Evolutionary conservation across 148 eudicot genomes (phyloP).

Genomic region (Euryodendron excelsum): DNA sequence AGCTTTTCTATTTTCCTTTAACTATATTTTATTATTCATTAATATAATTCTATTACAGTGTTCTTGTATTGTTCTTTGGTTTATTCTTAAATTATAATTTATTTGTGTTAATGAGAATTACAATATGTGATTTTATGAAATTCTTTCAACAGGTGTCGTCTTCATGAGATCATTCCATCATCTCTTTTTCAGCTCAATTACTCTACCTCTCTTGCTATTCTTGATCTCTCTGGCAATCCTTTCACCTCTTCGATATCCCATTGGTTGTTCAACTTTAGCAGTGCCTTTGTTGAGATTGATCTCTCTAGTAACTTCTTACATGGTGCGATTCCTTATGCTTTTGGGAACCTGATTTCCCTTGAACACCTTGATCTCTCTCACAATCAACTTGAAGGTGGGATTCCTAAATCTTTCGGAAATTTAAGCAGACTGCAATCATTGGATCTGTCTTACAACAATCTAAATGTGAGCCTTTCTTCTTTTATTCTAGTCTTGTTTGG

Average conservation of each 20-base stretch:
- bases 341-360: not conserved
- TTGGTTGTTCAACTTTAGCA: slow-evolving; percentile 1
- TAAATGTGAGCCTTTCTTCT: not conserved
- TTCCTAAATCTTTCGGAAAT: slow-evolving; percentile 7
- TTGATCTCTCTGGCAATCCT: not conserved
- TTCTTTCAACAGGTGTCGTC: too few species aligned
- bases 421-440: not conserved
- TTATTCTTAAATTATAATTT: too few species aligned
- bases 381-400: not conserved
- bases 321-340: not conserved
- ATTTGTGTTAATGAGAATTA: too few species aligned
- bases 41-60: too few species aligned
- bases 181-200: too few species aligned
- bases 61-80: too few species aligned
- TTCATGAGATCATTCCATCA: not conserved
- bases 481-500: not conserved
- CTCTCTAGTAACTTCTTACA: not conserved
- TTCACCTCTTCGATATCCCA: not conserved
- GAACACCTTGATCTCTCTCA: not conserved
- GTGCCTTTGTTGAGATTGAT: not conserved
- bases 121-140: too few species aligned
- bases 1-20: too few species aligned
- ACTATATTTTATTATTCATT: too few species aligned
- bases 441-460: not conserved
- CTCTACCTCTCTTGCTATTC: not conserved